These are phyloP conservation scores for Nectriaceae sp. DNA, from an alignment of 2,329 filamentous ascomycete genomes.

Conservation along the genomic window DNA sequence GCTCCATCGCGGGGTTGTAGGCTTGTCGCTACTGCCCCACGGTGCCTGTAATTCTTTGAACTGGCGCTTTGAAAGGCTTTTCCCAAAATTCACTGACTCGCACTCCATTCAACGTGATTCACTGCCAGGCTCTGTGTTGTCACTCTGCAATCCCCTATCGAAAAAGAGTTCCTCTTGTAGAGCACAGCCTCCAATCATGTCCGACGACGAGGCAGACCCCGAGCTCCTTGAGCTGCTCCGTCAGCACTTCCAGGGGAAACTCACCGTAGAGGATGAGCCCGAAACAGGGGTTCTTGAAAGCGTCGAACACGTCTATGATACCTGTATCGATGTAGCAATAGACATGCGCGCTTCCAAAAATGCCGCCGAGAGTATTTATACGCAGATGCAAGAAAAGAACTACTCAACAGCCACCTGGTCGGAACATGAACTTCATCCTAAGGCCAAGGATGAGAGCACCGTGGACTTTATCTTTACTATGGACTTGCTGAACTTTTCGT, in stretches of 20 bases:
- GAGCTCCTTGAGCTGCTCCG: slow-evolving; percentile 86
- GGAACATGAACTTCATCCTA: slow-evolving; percentile 86
- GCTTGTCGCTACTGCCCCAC: too few species aligned
- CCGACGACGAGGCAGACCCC: slow-evolving; percentile 85
- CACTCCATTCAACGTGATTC: too few species aligned
- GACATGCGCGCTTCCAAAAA: slow-evolving; percentile 80
- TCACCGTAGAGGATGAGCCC: slow-evolving; percentile 56
- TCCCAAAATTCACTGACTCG: too few species aligned
- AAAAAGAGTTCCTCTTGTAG: too few species aligned
- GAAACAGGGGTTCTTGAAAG: slow-evolving; percentile 82
- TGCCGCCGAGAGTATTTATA: slow-evolving; percentile 77
- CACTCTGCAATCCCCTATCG: too few species aligned
- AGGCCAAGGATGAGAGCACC: slow-evolving; percentile 74
- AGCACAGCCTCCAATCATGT: too few species aligned
- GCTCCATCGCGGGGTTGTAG: too few species aligned
- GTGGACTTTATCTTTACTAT: slow-evolving; percentile 96
- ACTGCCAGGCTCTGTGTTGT: too few species aligned
- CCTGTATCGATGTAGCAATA: slow-evolving; percentile 88
- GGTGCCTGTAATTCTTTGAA: too few species aligned
- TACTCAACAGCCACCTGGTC: slow-evolving; percentile 89
- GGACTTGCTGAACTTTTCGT: slow-evolving; percentile 95
- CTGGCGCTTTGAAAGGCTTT: too few species aligned
- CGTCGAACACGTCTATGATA: slow-evolving; percentile 87
- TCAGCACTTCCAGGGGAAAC: slow-evolving; percentile 69
- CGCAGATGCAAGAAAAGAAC: slow-evolving; percentile 77